Conservation (phyloP, 441 rosid species). For the Euphorbia schlechtendalii region DNA sequence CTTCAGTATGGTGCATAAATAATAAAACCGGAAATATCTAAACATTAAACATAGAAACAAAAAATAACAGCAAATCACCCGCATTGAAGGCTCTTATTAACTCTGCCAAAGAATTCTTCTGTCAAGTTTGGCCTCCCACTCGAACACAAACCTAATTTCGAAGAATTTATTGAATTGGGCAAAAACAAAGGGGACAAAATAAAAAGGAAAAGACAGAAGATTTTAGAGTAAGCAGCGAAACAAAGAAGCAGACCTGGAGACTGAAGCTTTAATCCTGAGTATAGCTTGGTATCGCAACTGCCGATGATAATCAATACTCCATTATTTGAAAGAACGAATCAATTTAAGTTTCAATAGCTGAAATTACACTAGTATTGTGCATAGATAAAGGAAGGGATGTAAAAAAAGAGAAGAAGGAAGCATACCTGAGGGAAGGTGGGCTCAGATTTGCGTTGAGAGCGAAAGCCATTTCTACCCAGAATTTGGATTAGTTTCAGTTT, state of each 20-base stretch:
- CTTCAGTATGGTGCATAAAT: not conserved
- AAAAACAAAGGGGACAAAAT: not conserved
- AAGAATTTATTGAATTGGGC: not conserved
- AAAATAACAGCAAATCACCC: conserved; percentile 34
- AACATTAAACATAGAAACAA: not conserved
- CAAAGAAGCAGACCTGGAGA: conserved; percentile 44
- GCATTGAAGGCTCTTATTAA: conserved; percentile 56
- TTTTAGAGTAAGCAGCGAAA: conserved; percentile 5
- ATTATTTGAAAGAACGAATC: no score
- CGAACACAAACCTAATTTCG: conserved; percentile 38
- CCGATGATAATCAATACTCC: conserved; percentile 13
- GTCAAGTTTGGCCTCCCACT: conserved; percentile 49
- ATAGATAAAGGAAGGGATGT: no score
- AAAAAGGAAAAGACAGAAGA: conserved; percentile 6
- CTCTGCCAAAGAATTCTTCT: conserved; percentile 61
- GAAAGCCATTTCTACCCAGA: no score
- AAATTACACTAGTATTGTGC: no score
- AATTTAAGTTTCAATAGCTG: no score
- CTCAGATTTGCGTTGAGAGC: no score
- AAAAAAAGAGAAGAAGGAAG: no score
- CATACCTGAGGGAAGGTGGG: no score
- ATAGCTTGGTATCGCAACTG: conserved; percentile 61
- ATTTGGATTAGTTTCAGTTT: no score
- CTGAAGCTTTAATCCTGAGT: conserved; percentile 70
- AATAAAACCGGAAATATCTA: not conserved